Conservation (phyloP, 345 rosid genomes). For the Linum lewisii region DNA sequence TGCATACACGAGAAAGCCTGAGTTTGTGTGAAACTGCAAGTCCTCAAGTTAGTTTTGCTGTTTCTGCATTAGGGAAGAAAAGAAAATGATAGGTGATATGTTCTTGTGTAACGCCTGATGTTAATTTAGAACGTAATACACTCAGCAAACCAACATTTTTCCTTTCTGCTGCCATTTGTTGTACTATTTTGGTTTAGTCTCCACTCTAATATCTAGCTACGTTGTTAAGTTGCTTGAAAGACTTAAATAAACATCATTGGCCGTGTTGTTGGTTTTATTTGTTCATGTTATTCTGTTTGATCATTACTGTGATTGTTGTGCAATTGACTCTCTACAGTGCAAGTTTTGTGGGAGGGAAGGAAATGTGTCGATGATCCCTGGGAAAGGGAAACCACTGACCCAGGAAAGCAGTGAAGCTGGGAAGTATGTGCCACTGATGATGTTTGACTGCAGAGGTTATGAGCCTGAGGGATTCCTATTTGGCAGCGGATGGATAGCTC, state of each 20-base stretch:
- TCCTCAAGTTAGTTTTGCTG: too few relatives aligned
- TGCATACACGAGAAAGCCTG: too few relatives aligned
- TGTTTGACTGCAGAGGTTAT: constrained; percentile 73
- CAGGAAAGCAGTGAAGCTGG: constrained; percentile 46
- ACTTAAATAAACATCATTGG: neutral
- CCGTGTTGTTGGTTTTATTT: neutral
- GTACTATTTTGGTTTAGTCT: neutral
- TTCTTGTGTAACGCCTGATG: too few relatives aligned
- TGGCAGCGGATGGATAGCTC: constrained; percentile 60
- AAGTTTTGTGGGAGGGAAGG: constrained; percentile 84
- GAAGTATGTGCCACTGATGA: constrained; percentile 64
- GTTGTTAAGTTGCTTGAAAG: neutral
- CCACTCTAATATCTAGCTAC: neutral
- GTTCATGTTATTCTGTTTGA: neutral
- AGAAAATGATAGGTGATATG: too few relatives aligned
- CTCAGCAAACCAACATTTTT: neutral
- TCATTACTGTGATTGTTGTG: constrained; percentile 8
- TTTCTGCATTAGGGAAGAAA: too few relatives aligned
- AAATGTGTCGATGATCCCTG: constrained; percentile 62
- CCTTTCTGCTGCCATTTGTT: neutral
- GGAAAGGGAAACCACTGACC: constrained; percentile 57
- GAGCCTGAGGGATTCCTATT: constrained; percentile 68
- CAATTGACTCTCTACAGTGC: constrained; percentile 38
- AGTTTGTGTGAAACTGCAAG: too few relatives aligned
- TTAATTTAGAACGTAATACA: too few relatives aligned